Base-by-base conservation (phyloP, 2,329 filamentous ascomycete genomes). In the Calonectria multiphialidica region DNA sequence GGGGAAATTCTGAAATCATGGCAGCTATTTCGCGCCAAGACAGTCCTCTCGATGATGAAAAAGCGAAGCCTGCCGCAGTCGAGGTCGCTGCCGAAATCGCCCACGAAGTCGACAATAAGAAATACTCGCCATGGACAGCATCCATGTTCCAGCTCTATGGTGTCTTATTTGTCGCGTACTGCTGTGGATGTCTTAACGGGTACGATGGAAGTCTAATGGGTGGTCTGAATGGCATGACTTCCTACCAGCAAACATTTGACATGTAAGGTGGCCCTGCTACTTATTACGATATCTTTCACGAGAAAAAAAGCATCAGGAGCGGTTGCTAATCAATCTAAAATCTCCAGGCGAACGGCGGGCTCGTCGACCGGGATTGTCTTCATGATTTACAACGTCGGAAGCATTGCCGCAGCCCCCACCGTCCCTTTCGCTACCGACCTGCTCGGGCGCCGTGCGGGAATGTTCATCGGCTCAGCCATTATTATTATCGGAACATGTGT, bases 81-180 rank as follows among this genome's bases (percentile, higher is more conserved):
- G 68, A 69, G n/a, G 71, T 79, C 2, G 81, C 81, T n/a, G 81
- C 84, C 1, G 83, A 86, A 63, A 82, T 87, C 12, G 85, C 84
- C 4, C 82, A 86, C 33, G 83, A 86, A 37, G 81, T 81, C 7
- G 81, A 83, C 13, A 79, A 80, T 7, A 81, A 81, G 8, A 79
- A 81, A 4, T 85, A 83, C 68, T 87, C 82, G 8, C 88, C 88
- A 63, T 90, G 87, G 86, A 89, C 88, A 0, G 74, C 73, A 70
- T 82, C 81, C 18, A 88, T 90, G 87, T 81, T 88, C 62, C 85
- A 86, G 21, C 84, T 91, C 0, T 91, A 90, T 68, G 80, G 84
- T 12, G 84, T 87, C 28, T 79, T 90, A 0, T 59, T 82, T 2
- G 80, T 88, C 4, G 85, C 87, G 1, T 91, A 89, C 73, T 82